Conservation (phyloP, 2,329 filamentous ascomycete genomes). For the Diaporthe vexans region DNA sequence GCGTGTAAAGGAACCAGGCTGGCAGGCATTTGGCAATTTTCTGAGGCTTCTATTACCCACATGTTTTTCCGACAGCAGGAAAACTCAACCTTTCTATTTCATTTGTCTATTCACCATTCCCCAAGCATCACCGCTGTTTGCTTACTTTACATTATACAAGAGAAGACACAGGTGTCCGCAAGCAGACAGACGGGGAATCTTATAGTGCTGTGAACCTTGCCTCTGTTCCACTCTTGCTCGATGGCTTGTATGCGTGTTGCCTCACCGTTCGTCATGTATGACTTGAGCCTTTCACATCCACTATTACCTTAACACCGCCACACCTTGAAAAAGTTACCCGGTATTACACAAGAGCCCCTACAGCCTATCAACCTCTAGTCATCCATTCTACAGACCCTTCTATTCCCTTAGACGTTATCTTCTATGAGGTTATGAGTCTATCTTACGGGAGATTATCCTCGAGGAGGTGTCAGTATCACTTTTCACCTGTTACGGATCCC, state of each 20-base stretch:
- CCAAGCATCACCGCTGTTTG: constrained; percentile 39
- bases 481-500: no score
- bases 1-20: constrained; percentile 35
- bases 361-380: no score
- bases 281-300: not conserved
- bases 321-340: no score
- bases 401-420: no score
- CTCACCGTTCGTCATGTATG: not conserved
- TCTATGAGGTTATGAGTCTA: no score
- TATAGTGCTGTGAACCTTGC: constrained; percentile 37
- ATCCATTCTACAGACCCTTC: no score
- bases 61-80: constrained; percentile 28
- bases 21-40: constrained; percentile 39
- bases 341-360: no score
- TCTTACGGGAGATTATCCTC: no score
- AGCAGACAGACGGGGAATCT: constrained; percentile 44
- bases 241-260: not conserved
- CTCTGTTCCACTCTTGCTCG: not conserved
- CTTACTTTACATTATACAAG: constrained; percentile 50
- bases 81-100: constrained; percentile 44
- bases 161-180: constrained; percentile 45
- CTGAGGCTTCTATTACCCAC: constrained; percentile 35
- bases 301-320: no score
- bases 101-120: constrained; percentile 40
- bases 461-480: no score